phyloP scores from a whole-genome alignment of 495 filamentous ascomycete species.

The Aspergillus ellipticus region DNA sequence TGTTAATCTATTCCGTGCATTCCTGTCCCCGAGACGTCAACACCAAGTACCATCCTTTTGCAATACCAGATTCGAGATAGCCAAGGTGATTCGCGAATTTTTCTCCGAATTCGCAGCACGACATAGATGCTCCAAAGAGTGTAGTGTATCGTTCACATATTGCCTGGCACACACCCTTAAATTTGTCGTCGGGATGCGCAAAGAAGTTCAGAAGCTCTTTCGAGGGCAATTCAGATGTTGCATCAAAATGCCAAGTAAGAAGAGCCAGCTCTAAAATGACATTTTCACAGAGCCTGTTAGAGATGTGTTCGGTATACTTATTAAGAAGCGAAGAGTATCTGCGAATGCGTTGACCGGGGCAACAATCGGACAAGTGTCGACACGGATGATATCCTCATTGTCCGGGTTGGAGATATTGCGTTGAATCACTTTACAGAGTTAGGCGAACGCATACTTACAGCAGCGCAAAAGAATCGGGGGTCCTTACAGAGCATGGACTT shows the following conservation, averaged over 20 bases:
- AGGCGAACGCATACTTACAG: too few relatives aligned
- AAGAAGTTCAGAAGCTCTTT: constrained; percentile 1
- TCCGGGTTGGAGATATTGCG: too few relatives aligned
- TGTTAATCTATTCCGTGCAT: neutral
- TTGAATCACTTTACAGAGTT: too few relatives aligned
- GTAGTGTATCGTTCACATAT: neutral
- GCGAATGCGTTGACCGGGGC: too few relatives aligned
- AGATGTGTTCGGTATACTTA: neutral
- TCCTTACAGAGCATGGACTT: too few relatives aligned
- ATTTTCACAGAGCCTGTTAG: neutral
- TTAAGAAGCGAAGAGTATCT: constrained; percentile 1
- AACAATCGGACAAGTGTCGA: too few relatives aligned
- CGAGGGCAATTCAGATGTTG: neutral
- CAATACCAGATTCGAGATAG: neutral
- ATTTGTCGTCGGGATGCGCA: neutral
- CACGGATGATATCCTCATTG: too few relatives aligned
- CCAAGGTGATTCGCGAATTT: neutral
- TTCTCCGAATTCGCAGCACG: neutral
- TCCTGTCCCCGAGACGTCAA: too few relatives aligned
- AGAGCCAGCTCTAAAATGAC: neutral
- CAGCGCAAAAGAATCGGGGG: too few relatives aligned
- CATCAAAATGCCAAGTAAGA: constrained; percentile 1
- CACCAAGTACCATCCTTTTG: neutral
- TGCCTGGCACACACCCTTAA: neutral
- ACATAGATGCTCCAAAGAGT: neutral